Conservation (phyloP, 495 filamentous ascomycete genomes). For the Aspergillus sclerotioniger region DNA sequence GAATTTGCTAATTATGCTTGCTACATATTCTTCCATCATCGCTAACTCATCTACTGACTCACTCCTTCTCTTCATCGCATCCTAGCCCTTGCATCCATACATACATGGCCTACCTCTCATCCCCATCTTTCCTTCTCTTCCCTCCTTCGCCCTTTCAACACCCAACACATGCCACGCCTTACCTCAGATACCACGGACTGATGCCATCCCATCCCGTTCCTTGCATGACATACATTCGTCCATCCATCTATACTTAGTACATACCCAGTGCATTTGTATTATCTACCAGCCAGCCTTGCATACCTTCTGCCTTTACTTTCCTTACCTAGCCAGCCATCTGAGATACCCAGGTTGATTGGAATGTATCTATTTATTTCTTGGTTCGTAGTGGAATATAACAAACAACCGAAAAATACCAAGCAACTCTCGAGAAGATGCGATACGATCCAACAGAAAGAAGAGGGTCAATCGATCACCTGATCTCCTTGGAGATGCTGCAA, state of each 20-base stretch:
- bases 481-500: too few species aligned
- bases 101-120: neutral
- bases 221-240: too few species aligned
- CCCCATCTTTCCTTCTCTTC: neutral
- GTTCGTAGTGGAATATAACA: neutral
- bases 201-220: too few species aligned
- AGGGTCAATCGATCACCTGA: too few species aligned
- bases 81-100: too few species aligned
- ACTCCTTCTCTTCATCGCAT: neutral
- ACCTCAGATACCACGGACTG: too few species aligned
- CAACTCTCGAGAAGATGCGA: neutral
- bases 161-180: too few species aligned
- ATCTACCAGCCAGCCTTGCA: neutral
- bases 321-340: neutral
- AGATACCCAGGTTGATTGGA: neutral
- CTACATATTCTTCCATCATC: neutral
- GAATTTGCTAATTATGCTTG: too few species aligned
- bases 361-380: neutral
- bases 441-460: neutral
- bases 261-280: neutral
- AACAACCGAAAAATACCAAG: too few species aligned
- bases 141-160: neutral
- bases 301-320: neutral
- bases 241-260: neutral
- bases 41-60: neutral